Percentiles rank a stretch among this genome's conserved stretches.
Evolutionary conservation across 75 land plant species (phyloP).

Genomic region (Sequoia sempervirens): DNA sequence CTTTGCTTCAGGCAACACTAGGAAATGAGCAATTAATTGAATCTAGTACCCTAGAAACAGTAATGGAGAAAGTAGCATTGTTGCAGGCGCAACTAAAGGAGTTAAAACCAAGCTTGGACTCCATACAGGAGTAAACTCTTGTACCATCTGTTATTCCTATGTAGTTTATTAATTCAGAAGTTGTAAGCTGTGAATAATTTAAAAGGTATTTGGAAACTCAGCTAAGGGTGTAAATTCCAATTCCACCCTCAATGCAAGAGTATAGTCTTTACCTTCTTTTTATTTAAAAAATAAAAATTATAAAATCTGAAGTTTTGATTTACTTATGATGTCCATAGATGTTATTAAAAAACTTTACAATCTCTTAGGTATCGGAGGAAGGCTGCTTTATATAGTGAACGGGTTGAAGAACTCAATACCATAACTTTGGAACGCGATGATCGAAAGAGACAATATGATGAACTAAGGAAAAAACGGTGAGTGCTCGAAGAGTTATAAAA

Average conservation of each 20-base stretch:
- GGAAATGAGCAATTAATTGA: conserved; percentile 32
- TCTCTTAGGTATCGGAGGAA: conserved; percentile 71
- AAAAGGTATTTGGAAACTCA: not conserved
- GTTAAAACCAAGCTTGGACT: conserved; percentile 85
- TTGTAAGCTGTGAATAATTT: not conserved
- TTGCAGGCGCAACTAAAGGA: conserved; percentile 86
- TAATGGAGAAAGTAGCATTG: conserved; percentile 67
- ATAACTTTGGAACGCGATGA: conserved; percentile 85
- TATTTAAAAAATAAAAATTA: not conserved
- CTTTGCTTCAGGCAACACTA: conserved; percentile 56
- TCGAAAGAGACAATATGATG: conserved; percentile 75
- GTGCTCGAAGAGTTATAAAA: conserved; percentile 5
- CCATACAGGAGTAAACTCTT: conserved; percentile 75
- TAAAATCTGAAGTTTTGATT: not conserved
- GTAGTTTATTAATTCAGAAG: not conserved
- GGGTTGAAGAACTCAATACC: conserved; percentile 73
- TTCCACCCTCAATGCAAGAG: not conserved
- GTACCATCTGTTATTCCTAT: not conserved
- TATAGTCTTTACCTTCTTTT: not conserved
- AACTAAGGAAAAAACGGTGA: conserved; percentile 73
- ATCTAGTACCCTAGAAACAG: conserved; percentile 43
- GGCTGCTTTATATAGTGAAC: conserved; percentile 61
- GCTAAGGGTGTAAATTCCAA: not conserved
- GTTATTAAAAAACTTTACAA: not conserved
- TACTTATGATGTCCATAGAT: not conserved